These are phyloP conservation scores for Flueggea neowawraea DNA, from an alignment of 441 rosid species.

Conservation along the genomic window DNA sequence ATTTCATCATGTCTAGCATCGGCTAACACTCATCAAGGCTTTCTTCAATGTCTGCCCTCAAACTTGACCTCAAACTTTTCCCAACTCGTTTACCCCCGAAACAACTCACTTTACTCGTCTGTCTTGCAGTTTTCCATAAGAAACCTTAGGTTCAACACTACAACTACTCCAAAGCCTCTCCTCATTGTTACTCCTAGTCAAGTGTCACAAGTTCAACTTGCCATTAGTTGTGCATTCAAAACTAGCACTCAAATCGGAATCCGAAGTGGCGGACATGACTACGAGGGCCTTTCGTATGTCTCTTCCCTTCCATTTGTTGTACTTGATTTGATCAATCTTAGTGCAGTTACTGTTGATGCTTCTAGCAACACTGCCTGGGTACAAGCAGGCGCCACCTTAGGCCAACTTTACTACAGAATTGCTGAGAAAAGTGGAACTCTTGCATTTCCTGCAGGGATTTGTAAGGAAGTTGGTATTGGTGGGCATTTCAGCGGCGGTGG, in stretches of 20 bases:
- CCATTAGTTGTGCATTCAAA: slow-evolving; percentile 34
- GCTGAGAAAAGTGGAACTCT: slow-evolving; percentile 33
- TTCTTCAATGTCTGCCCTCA: slow-evolving; percentile 14
- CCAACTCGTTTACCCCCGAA: slow-evolving; percentile 12
- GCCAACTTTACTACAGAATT: no score
- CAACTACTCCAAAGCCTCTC: slow-evolving; percentile 42
- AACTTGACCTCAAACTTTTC: slow-evolving; percentile 1
- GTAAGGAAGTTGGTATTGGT: slow-evolving; percentile 57
- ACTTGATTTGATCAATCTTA: no score
- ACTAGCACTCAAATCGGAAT: slow-evolving; percentile 20
- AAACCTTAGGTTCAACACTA: slow-evolving; percentile 42
- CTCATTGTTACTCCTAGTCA: slow-evolving; percentile 46
- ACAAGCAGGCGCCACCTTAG: no score
- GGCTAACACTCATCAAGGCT: not conserved
- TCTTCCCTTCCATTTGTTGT: no score
- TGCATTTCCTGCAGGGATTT: slow-evolving; percentile 60
- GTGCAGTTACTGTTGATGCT: no score
- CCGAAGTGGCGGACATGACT: slow-evolving; percentile 49
- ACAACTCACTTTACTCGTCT: slow-evolving; percentile 21
- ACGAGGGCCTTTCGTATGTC: no score
- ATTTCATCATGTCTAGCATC: not conserved
- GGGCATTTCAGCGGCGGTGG: slow-evolving; percentile 25
- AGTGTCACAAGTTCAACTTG: slow-evolving; percentile 47
- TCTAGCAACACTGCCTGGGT: no score
- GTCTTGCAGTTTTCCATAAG: slow-evolving; percentile 26